Base-by-base conservation (phyloP, 2,329 filamentous ascomycete genomes). In the Septoria petroselini region DNA sequence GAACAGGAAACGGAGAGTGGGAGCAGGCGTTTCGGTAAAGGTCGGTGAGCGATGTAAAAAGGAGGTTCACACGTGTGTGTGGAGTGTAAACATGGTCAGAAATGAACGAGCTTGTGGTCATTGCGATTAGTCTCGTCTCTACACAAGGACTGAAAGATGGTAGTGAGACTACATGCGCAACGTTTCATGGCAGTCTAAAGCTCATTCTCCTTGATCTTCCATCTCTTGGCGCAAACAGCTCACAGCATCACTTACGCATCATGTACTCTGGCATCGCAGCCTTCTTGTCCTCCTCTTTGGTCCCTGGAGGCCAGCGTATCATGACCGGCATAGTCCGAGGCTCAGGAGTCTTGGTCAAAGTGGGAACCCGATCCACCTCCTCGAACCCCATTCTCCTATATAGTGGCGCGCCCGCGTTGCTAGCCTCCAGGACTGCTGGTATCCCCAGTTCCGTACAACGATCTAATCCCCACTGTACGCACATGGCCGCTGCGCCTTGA, bases 381-480 rank as follows among this genome's bases (percentile, higher is more conserved):
- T 55, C 55, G 48, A 65, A 71, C 42, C 64, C 66, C 56, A 63
- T 65, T 50, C 54, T 61, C 58, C 68, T 61, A 53, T 73, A 73
- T 6, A 73, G 53, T 5, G 58, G 59, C 46, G 55, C 54, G 2
- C 65, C 71, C 12, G 54, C 52, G 30, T 62, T 55, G 3, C 63
- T 68, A 7, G 69, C 64, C 50, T 71, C 69, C 25, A 73, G 39
- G 60, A 71, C 72, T 5, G 59, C 62, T 3, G 60, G 57, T 41
- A 70, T 52, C 0, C 64, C 64, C 27, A 67, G 59, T 31, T 62
- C 50, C 44, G 68, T 65, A 30, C 69, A 71, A 19, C 66, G 62
- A 12, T 66, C 55, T 9, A 71, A 7, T 1, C 69, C 70, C 68
- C 66, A 69, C 14, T 68, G 59, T 31, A 73, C 42, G 21, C 71